A percentile compares a stretch with the other conserved stretches of the same genome.
Conservation (phyloP, 257 asterid genomes). For the Ajuga chamaepitys region DNA sequence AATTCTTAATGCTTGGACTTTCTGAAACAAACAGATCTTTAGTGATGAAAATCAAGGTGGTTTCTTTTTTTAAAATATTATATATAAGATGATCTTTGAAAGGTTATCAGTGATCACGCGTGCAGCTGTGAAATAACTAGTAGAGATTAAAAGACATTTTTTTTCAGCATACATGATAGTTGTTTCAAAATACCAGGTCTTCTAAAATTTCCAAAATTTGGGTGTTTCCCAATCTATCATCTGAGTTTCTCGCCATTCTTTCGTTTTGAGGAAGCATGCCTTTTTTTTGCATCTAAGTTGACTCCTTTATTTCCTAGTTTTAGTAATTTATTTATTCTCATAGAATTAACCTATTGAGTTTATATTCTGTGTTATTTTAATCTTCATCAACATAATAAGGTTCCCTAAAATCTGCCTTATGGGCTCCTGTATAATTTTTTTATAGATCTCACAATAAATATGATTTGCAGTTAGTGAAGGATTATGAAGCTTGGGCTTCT, state of each 20-base stretch:
- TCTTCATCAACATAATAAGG: neutral
- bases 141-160: neutral
- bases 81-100: neutral
- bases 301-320: neutral
- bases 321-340: neutral
- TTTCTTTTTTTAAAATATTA: neutral
- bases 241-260: neutral
- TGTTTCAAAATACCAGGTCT: neutral
- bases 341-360: too few relatives aligned
- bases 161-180: neutral
- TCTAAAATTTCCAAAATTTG: neutral
- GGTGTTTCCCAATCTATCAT: neutral
- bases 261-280: neutral
- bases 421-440: neutral
- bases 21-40: neutral
- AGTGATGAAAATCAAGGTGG: neutral
- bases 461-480: slow-evolving; percentile 68
- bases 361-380: too few relatives aligned
- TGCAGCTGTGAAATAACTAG: neutral
- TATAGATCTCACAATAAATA: neutral
- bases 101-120: neutral
- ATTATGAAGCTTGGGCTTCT: slow-evolving; percentile 91
- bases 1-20: neutral
- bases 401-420: neutral
- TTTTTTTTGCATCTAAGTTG: neutral